Evolutionary conservation across 192 early-diverging fungal species (phyloP).

Genomic region (Chytriomyces hyalinus): DNA sequence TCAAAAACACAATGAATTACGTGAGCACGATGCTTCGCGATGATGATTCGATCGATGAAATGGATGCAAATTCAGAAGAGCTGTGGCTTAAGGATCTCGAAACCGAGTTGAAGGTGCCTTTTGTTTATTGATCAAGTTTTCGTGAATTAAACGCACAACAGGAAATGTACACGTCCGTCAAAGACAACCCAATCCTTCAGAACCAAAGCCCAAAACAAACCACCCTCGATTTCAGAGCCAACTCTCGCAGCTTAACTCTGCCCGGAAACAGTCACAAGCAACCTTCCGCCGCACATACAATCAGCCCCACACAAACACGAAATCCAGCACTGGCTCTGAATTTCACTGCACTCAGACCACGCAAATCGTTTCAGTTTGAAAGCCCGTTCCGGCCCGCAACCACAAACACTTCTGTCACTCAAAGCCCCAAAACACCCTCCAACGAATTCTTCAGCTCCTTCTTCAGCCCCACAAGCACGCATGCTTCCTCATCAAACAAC

Average conservation of each 20-base stretch:
- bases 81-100: conserved; percentile 63
- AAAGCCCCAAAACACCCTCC: too few relatives aligned
- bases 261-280: not conserved
- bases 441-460: too few relatives aligned
- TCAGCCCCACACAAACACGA: too few relatives aligned
- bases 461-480: conserved; percentile 24
- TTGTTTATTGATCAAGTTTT: conserved; percentile 58
- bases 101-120: conserved; percentile 21
- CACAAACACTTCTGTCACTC: too few relatives aligned
- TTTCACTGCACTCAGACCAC: too few relatives aligned
- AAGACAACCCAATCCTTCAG: conserved; percentile 57
- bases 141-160: not conserved
- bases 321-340: too few relatives aligned
- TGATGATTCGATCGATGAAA: not conserved
- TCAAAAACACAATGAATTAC: conserved; percentile 41
- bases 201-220: too few relatives aligned
- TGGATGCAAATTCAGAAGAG: conserved; percentile 23
- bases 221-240: too few relatives aligned
- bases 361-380: too few relatives aligned
- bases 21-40: conserved; percentile 35
- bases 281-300: too few relatives aligned
- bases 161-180: conserved; percentile 67
- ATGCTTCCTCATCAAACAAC: not conserved
- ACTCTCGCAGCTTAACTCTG: conserved; percentile 4
- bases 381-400: too few relatives aligned